phyloP scores from a whole-genome alignment of 371 early-diverging fungal species.

The Mortierella sp. region DNA sequence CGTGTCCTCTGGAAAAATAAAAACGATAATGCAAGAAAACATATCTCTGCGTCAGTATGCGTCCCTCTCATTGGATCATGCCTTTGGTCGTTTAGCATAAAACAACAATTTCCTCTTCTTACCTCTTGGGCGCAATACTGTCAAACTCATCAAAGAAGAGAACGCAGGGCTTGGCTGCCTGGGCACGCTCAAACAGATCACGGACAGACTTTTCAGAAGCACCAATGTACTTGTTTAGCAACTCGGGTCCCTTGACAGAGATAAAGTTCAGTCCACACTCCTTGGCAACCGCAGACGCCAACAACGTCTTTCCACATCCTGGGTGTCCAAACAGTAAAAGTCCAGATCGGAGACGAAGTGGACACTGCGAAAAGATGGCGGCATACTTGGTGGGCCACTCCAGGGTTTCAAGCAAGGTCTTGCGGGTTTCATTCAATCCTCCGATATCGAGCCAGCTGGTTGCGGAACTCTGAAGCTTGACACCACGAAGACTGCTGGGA shows the following conservation, averaged over 20 bases:
- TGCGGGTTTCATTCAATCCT: constrained; percentile 86
- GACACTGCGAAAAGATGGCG: constrained; percentile 87
- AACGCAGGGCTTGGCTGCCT: constrained; percentile 91
- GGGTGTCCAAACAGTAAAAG: constrained; percentile 96
- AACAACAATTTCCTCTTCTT: background rate
- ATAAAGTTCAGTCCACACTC: constrained; percentile 96
- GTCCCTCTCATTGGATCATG: background rate
- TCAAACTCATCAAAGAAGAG: constrained; percentile 99
- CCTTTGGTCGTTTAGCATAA: no score
- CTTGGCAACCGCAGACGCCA: constrained; percentile 95
- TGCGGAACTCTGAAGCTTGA: constrained; percentile 82
- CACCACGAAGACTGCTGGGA: constrained; percentile 86
- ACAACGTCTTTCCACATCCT: constrained; percentile 94
- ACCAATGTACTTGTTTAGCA: constrained; percentile 98
- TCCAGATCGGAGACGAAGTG: constrained; percentile 92
- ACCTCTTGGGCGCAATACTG: constrained; percentile 91
- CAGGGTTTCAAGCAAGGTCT: constrained; percentile 88
- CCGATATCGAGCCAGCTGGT: constrained; percentile 94
- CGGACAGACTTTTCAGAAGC: constrained; percentile 90
- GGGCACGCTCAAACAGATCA: constrained; percentile 95
- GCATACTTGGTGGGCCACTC: constrained; percentile 97
- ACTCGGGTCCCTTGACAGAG: constrained; percentile 96
- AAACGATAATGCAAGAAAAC: background rate
- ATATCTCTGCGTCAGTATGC: background rate
- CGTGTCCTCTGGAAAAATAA: constrained; percentile 77